Evolutionary conservation across 257 asterid genomes (phyloP), one percentile per base, ranked within the genome.

Genomic region (Vinca minor): DNA sequence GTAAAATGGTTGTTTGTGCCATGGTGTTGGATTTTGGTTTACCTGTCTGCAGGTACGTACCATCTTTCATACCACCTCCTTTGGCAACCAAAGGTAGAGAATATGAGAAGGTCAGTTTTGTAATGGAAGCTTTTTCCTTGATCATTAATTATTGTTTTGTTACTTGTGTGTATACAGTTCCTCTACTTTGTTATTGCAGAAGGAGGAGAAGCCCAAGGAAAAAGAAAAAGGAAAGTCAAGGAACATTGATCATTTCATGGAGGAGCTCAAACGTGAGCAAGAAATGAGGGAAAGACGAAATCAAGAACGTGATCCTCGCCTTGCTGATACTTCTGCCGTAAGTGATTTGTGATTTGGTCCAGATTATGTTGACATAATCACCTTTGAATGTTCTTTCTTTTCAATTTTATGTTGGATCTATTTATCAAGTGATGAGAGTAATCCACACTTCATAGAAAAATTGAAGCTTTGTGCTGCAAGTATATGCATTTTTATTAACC

Each of bases 171-270:
- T 53, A 58, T 67, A 63, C 63, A 66, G 57, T 32, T 74, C 67
- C 29, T 63, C 64, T 67, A 23, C 61, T n/a, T 50, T 35, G 49
- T 48, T 69, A 31, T 71, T 76, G 74, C 87, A 87, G 92, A 81
- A 80, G 83, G 97, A 84, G 81, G 93, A 87, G 73, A 91, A 80
- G 79, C 88, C 94, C 0, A 91, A 78, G 80, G 98, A 91, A 70
- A 85, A 77, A 74, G 96, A 88, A 69, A 91, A 81, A 64, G 89
- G 87, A 34, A 91, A 91, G 82, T 71, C 91, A 18, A 72, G 95
- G 76, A 88, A 87, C 84, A 91, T 91, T 59, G 97, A 91, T 71
- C 81, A 87, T 79, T 91, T 91, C 63, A 91, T 91, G 97, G 97
- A 90, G 82, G 97, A 91, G 78, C 85, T 91, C 79, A 91, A 91